These are phyloP conservation scores for Fomitopsis pinicola DNA, from an alignment of 1,284 basidiomycete genomes.

Conservation along the genomic window DNA sequence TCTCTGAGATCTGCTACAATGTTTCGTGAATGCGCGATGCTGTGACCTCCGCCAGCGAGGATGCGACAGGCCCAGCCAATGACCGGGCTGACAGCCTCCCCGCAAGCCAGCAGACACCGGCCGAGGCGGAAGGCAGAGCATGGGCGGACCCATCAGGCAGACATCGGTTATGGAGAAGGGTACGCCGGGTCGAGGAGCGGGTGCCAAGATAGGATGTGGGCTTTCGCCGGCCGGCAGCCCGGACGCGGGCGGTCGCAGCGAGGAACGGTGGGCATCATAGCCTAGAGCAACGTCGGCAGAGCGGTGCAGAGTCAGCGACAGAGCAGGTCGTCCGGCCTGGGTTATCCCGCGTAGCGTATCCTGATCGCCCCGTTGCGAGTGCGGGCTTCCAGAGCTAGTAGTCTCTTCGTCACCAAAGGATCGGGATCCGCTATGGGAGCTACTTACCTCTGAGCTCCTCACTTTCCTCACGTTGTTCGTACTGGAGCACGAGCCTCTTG, in stretches of 20 bases:
- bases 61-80: neutral
- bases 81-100: neutral
- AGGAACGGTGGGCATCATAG: slow-evolving; percentile 15
- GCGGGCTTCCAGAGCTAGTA: slow-evolving; percentile 61
- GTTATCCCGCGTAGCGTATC: slow-evolving; percentile 63
- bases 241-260: slow-evolving; percentile 8
- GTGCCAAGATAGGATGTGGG: slow-evolving; percentile 14
- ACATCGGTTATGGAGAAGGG: slow-evolving; percentile 13
- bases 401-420: neutral
- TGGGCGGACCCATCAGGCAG: slow-evolving; percentile 3
- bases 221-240: slow-evolving; percentile 13
- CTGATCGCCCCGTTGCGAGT: slow-evolving; percentile 63
- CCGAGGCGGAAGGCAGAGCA: slow-evolving; percentile 1
- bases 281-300: slow-evolving; percentile 6
- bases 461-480: slow-evolving; percentile 81
- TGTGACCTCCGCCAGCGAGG: neutral
- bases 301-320: slow-evolving; percentile 13
- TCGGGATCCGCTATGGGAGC: neutral
- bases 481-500: slow-evolving; percentile 87
- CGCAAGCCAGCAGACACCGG: neutral
- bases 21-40: neutral
- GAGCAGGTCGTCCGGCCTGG: neutral
- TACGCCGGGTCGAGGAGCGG: slow-evolving; percentile 16
- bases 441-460: slow-evolving; percentile 69
- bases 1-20: neutral